Conservation (phyloP, 495 filamentous ascomycete species). For the Trichocladium uniseriatum region DNA sequence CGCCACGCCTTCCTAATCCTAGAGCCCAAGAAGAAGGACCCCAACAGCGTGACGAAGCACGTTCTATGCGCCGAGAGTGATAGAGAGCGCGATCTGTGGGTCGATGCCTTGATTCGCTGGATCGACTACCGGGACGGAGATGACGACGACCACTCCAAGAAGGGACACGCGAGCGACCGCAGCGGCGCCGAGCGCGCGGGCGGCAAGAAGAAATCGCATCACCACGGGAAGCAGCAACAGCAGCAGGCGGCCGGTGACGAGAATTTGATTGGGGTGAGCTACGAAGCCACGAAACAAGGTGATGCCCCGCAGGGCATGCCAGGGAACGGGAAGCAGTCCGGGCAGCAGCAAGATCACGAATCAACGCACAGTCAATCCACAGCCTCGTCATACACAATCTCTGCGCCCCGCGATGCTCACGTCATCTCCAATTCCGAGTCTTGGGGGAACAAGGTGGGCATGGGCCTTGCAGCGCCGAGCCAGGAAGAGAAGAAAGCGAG, state of each 20-base stretch:
- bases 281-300: constrained; percentile 71
- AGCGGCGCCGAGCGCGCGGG: constrained; percentile 27
- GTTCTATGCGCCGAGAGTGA: constrained; percentile 95
- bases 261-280: constrained; percentile 68
- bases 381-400: constrained; percentile 55
- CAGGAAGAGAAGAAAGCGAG: constrained; percentile 68
- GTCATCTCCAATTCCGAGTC: constrained; percentile 77
- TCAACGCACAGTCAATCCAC: constrained; percentile 26
- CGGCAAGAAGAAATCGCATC: constrained; percentile 47
- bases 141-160: constrained; percentile 35
- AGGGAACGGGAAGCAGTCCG: constrained; percentile 12
- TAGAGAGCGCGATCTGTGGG: constrained; percentile 86
- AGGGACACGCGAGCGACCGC: constrained; percentile 28
- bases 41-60: constrained; percentile 80
- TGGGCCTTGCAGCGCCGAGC: constrained; percentile 37
- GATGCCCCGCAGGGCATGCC: constrained; percentile 36
- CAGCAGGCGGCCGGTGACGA: constrained; percentile 30
- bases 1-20: constrained; percentile 91
- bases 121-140: constrained; percentile 65
- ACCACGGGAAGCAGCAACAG: constrained; percentile 28
- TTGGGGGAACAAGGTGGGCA: constrained; percentile 68
- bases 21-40: constrained; percentile 95
- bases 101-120: constrained; percentile 78
- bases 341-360: constrained; percentile 18
- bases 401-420: constrained; percentile 74